Base-by-base conservation (phyloP, 805 yeast genomes). In the Dipodascopsis uninucleata region DNA sequence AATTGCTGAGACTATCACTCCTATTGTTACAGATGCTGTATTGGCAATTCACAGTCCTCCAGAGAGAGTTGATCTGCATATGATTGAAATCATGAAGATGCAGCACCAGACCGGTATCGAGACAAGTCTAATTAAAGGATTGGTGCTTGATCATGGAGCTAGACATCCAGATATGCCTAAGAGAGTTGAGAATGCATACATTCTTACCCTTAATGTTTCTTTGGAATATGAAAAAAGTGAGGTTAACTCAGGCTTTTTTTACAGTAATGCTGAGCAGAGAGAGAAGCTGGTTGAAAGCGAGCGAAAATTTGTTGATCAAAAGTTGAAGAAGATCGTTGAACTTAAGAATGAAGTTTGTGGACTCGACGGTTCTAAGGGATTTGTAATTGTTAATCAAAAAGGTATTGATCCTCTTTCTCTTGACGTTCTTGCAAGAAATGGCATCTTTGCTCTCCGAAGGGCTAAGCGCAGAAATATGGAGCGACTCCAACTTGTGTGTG, bases 401-500 rank as follows among this genome's bases (percentile, higher is more conserved):
- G 98, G 98, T 60, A 93, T 93, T 56, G 98, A 93, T 64, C 98
- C 98, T 54, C 84, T 93, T 93, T 88, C 97, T 5, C 71, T 93
- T 53, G 98, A 93, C 63, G 82, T 90, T 4, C 74, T 93, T 54
- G 97, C 97, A 34, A 87, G 86, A 63, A 83, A 93, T 67, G 85
- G 84, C 58, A 93, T 93, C 56, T 73, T 93, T 58, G 98, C 98
- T 1, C 75, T 93, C 59, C 82, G 99, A 73, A 81, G 98, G 63
- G 99, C 99, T 34, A 93, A 93, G 74, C 81, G 99, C 73, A 83
- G 99, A 71, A 93, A 93, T 68, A 90, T 93, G 98, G 99, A 93
- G 71, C 81, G 99, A 65, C 75, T 93, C 63, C 99, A 93, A 69
- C 75, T 93, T 49, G 87, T 88, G 41, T 85, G 95, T 53, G 98